phyloP scores from a whole-genome alignment of 768 basidiomycete genomes.

The Hortiboletus campestris region DNA sequence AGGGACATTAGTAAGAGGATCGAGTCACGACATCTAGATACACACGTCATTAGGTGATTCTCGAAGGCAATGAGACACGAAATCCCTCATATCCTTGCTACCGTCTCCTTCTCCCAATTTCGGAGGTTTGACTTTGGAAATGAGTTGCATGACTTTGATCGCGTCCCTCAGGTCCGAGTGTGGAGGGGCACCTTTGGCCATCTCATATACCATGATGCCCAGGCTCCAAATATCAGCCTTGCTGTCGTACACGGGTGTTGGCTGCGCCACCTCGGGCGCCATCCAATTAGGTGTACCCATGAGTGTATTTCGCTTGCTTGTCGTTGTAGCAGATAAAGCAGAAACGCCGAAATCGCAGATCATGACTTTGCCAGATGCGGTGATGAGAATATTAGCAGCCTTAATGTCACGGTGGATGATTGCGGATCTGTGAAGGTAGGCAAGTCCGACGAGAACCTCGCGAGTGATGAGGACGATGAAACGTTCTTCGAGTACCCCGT shows the following conservation, averaged over 20 bases:
- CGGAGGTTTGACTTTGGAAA: constrained; percentile 83
- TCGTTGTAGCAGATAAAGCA: constrained; percentile 77
- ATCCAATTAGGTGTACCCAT: constrained; percentile 99
- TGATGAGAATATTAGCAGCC: constrained; percentile 93
- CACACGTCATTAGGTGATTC: constrained; percentile 78
- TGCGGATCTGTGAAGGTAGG: constrained; percentile 88
- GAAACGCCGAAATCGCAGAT: constrained; percentile 99
- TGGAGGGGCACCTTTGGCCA: constrained; percentile 95
- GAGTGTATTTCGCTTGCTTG: constrained; percentile 92
- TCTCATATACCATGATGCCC: constrained; percentile 94
- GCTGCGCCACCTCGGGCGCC: constrained; percentile 96
- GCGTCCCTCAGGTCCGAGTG: constrained; percentile 83
- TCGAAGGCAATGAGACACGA: constrained; percentile 77
- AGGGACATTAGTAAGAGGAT: constrained; percentile 6
- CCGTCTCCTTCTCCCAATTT: constrained; percentile 75
- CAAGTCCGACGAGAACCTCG: constrained; percentile 84
- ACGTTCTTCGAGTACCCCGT: constrained; percentile 80
- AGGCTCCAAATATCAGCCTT: constrained; percentile 99
- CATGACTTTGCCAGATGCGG: constrained; percentile 84
- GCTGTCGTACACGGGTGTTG: constrained; percentile 87
- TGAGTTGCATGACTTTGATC: constrained; percentile 84
- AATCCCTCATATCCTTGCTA: constrained; percentile 84
- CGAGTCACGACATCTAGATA: not conserved
- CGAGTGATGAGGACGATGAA: constrained; percentile 85
- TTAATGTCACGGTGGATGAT: constrained; percentile 99